Conservation (phyloP, 2,329 filamentous ascomycete genomes). For the Sporothrix inflata region DNA sequence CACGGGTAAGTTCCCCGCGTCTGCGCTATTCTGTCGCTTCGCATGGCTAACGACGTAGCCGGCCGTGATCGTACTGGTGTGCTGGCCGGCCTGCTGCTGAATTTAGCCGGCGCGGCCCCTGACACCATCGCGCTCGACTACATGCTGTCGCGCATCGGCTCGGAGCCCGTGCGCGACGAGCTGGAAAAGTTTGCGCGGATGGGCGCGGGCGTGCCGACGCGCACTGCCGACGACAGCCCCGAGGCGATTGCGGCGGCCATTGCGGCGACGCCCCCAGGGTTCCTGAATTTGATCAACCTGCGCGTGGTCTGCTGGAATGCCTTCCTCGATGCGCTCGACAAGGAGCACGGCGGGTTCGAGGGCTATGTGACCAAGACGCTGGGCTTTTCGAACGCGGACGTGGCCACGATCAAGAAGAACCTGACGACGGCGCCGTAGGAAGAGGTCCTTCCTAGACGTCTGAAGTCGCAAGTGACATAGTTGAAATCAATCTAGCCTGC, state of each 20-base stretch:
- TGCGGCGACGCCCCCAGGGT: slow-evolving; percentile 49
- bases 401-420: slow-evolving; percentile 53
- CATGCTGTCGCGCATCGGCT: slow-evolving; percentile 58
- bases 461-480: not conserved
- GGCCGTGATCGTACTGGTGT: slow-evolving; percentile 60
- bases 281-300: slow-evolving; percentile 53
- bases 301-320: slow-evolving; percentile 50
- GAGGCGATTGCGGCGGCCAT: slow-evolving; percentile 28
- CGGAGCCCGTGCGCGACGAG: slow-evolving; percentile 54
- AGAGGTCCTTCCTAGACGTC: not conserved
- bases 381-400: slow-evolving; percentile 51
- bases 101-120: slow-evolving; percentile 51
- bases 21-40: too few species aligned
- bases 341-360: slow-evolving; percentile 52
- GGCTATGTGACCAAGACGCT: slow-evolving; percentile 51
- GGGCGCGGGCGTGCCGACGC: slow-evolving; percentile 40
- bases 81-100: slow-evolving; percentile 53
- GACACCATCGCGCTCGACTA: slow-evolving; percentile 54
- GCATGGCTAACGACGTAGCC: slow-evolving; percentile 41
- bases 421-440: slow-evolving; percentile 37
- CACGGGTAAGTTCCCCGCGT: slow-evolving; percentile 46
- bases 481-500: not conserved
- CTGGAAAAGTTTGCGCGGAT: slow-evolving; percentile 49
- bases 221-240: not conserved
- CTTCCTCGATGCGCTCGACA: slow-evolving; percentile 49